Conservation (phyloP, 805 yeast genomes). For the Cyberlindnera subsufficiens region DNA sequence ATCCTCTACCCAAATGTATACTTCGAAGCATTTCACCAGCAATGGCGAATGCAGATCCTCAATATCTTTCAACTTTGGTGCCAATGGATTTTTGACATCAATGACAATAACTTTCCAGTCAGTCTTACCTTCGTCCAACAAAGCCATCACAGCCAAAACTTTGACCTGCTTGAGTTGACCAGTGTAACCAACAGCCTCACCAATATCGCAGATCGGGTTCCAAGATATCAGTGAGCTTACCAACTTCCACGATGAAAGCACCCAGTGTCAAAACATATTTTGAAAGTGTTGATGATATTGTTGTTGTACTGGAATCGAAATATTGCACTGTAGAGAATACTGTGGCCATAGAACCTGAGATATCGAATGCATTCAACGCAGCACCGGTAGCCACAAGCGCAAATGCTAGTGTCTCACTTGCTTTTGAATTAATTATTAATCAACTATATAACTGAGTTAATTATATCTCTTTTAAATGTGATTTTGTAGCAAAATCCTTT, state of each 20-base stretch:
- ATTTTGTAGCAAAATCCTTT: too few species aligned
- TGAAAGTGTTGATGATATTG: slow-evolving; percentile 36
- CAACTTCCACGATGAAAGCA: slow-evolving; percentile 36
- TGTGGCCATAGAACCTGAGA: slow-evolving; percentile 15
- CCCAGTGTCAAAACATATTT: slow-evolving; percentile 40
- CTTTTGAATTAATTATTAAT: too few species aligned
- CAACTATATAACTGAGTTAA: too few species aligned
- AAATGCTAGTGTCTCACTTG: slow-evolving; percentile 18
- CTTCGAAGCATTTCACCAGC: slow-evolving; percentile 27
- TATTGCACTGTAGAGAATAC: slow-evolving; percentile 1
- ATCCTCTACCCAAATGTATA: slow-evolving; percentile 22
- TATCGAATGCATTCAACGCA: slow-evolving; percentile 6
- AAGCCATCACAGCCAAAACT: slow-evolving; percentile 90
- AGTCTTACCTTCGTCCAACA: slow-evolving; percentile 87
- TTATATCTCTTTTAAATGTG: too few species aligned
- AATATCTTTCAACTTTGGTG: slow-evolving; percentile 79
- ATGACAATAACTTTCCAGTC: slow-evolving; percentile 92
- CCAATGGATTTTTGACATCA: slow-evolving; percentile 78
- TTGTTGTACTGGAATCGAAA: slow-evolving; percentile 16
- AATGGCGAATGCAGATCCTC: slow-evolving; percentile 53
- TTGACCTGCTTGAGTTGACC: slow-evolving; percentile 85
- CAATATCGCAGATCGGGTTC: slow-evolving; percentile 71
- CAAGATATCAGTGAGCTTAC: slow-evolving; percentile 36
- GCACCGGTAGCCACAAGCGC: slow-evolving; percentile 7
- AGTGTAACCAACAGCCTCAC: slow-evolving; percentile 55